phyloP scores from a whole-genome alignment of 208 protist genomes.

The Leishmania major region DNA sequence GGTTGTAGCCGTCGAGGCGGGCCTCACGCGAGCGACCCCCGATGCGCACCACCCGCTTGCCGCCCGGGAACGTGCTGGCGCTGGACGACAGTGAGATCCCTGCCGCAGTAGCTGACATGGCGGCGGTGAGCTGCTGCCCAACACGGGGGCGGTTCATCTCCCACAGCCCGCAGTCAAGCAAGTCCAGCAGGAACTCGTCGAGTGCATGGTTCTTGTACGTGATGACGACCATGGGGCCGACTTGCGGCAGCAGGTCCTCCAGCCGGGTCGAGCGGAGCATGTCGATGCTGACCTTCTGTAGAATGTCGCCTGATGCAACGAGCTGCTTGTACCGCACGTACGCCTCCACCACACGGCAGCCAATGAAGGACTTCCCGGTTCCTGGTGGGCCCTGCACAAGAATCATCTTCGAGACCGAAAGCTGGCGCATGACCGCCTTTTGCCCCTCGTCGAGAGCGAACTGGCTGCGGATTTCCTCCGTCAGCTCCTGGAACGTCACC shows the following conservation, averaged over 20 bases:
- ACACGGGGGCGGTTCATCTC: slow-evolving; percentile 51
- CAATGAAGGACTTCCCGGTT: slow-evolving; percentile 96
- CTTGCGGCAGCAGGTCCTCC: slow-evolving; percentile 66
- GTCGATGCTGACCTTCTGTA: slow-evolving; percentile 85
- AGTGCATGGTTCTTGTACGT: slow-evolving; percentile 97
- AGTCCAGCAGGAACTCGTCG: slow-evolving; percentile 91
- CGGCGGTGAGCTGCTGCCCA: slow-evolving; percentile 25
- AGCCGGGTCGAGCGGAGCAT: slow-evolving; percentile 47
- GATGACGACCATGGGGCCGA: slow-evolving; percentile 91
- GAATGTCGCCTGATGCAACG: slow-evolving; percentile 82
- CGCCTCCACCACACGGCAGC: slow-evolving; percentile 88
- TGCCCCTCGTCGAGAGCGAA: slow-evolving; percentile 85
- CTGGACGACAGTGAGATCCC: not conserved
- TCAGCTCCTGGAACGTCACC: slow-evolving; percentile 74
- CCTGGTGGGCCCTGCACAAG: slow-evolving; percentile 94
- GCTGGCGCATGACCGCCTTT: slow-evolving; percentile 63
- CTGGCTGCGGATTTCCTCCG: slow-evolving; percentile 52
- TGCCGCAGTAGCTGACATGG: slow-evolving; percentile 7
- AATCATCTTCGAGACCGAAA: slow-evolving; percentile 75
- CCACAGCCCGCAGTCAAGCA: slow-evolving; percentile 80
- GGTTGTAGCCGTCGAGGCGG: slow-evolving; percentile 78
- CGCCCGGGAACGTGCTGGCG: slow-evolving; percentile 69
- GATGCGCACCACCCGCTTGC: slow-evolving; percentile 84
- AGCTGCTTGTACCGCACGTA: slow-evolving; percentile 91
- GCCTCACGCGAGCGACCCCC: slow-evolving; percentile 81